Conservation (phyloP, 768 basidiomycete genomes). For the Leccinum aurantiacum region DNA sequence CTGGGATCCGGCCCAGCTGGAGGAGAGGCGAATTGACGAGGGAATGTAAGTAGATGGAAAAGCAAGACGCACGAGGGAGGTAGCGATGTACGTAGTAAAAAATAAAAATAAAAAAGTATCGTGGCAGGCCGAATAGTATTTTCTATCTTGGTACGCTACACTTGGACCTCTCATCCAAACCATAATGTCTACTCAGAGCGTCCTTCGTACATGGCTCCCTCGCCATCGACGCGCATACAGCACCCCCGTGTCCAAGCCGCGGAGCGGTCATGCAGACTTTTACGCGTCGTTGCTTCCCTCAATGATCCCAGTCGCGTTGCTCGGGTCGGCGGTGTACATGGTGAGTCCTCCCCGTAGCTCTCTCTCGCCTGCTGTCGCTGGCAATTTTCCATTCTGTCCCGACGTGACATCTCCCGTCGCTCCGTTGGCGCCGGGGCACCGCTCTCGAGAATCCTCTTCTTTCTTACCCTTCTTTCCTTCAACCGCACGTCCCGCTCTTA, state of each 20-base stretch:
- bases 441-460: conserved; percentile 3
- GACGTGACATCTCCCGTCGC: background rate
- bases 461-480: conserved; percentile 6
- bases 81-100: background rate
- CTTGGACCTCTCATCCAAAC: background rate
- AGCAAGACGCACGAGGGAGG: background rate
- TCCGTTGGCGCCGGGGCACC: conserved; percentile 14
- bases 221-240: conserved; percentile 7
- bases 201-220: conserved; percentile 2
- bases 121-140: background rate
- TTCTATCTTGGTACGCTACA: conserved; percentile 8
- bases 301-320: conserved; percentile 75
- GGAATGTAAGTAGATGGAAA: background rate
- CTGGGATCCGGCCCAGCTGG: conserved; percentile 14
- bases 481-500: conserved; percentile 6
- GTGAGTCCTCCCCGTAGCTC: conserved; percentile 37
- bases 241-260: conserved; percentile 13
- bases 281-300: conserved; percentile 70
- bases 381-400: conserved; percentile 1
- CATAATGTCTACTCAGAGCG: background rate
- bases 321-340: conserved; percentile 79
- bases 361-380: conserved; percentile 1
- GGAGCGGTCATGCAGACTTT: conserved; percentile 59
- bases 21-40: conserved; percentile 1
- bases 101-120: background rate